phyloP scores from a whole-genome alignment of 805 yeast genomes.

The Candida suzukii region DNA sequence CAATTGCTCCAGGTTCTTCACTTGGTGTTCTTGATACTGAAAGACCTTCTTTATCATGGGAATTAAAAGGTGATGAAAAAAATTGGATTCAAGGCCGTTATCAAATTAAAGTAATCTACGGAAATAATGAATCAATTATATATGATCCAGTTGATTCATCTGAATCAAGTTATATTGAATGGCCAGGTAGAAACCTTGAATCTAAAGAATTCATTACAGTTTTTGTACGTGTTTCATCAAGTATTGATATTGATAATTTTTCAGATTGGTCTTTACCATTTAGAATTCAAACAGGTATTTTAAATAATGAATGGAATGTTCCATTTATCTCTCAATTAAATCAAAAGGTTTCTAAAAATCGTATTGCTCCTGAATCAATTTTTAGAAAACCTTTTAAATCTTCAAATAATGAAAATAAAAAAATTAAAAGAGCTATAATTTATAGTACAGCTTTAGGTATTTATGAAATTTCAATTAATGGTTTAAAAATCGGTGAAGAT shows the following conservation, averaged over 20 bases:
- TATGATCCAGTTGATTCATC: slow-evolving; percentile 5
- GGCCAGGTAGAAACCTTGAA: slow-evolving; percentile 8
- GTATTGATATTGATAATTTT: slow-evolving; percentile 1
- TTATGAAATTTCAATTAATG: slow-evolving; percentile 18
- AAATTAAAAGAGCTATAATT: slow-evolving; percentile 5
- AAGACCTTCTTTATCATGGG: slow-evolving; percentile 7
- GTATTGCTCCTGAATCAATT: slow-evolving; percentile 5
- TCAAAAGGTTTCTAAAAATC: slow-evolving; percentile 3
- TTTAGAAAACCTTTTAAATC: slow-evolving; percentile 6
- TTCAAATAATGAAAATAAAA: neutral
- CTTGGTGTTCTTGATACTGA: slow-evolving; percentile 2
- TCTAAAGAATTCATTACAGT: slow-evolving; percentile 7
- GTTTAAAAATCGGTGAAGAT: slow-evolving; percentile 12
- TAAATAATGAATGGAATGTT: slow-evolving; percentile 5
- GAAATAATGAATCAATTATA: neutral
- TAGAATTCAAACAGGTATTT: slow-evolving; percentile 3
- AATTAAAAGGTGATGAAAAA: slow-evolving; percentile 3
- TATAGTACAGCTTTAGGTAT: slow-evolving; percentile 18
- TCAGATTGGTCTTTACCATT: slow-evolving; percentile 6
- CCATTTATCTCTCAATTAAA: slow-evolving; percentile 4
- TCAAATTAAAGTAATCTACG: slow-evolving; percentile 5
- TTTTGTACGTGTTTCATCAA: slow-evolving; percentile 5
- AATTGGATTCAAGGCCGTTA: slow-evolving; percentile 8
- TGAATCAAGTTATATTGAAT: slow-evolving; percentile 1
- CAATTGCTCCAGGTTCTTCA: slow-evolving; percentile 3